phyloP scores from a whole-genome alignment of 805 yeast genomes.

The Maudiozyma serrabonitensis region DNA sequence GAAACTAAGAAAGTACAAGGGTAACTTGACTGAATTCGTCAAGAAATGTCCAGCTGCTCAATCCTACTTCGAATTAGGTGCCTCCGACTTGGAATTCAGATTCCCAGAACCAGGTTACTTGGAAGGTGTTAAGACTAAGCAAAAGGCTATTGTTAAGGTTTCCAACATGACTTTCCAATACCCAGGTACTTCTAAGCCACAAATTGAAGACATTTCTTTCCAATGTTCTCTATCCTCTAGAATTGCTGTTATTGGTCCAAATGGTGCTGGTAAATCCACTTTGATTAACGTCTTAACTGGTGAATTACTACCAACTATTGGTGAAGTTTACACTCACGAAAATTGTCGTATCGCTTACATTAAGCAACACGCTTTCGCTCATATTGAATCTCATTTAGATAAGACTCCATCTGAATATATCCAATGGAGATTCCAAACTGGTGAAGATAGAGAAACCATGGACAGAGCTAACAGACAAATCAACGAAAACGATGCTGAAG shows the following conservation, averaged over 20 bases:
- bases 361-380: conserved; percentile 99
- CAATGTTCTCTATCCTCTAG: conserved; percentile 98
- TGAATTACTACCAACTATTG: conserved; percentile 95
- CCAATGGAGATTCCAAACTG: conserved; percentile 99
- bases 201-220: conserved; percentile 84
- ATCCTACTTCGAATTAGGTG: conserved; percentile 97
- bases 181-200: conserved; percentile 98
- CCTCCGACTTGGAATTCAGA: conserved; percentile 89
- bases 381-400: conserved; percentile 97
- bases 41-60: conserved; percentile 98
- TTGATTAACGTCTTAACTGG: conserved; percentile 98
- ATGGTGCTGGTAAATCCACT: conserved; percentile 99
- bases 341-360: conserved; percentile 99
- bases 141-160: conserved; percentile 98
- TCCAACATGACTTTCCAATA: conserved; percentile 97
- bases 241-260: conserved; percentile 99
- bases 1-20: conserved; percentile 99
- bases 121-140: conserved; percentile 99
- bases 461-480: conserved; percentile 99
- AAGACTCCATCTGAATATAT: conserved; percentile 99
- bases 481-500: conserved; percentile 92
- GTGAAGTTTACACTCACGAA: conserved; percentile 99
- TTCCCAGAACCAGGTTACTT: conserved; percentile 99
- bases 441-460: conserved; percentile 99
- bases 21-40: conserved; percentile 98